Base-by-base conservation (phyloP, 768 basidiomycete species). In the Amanita molliuscula region DNA sequence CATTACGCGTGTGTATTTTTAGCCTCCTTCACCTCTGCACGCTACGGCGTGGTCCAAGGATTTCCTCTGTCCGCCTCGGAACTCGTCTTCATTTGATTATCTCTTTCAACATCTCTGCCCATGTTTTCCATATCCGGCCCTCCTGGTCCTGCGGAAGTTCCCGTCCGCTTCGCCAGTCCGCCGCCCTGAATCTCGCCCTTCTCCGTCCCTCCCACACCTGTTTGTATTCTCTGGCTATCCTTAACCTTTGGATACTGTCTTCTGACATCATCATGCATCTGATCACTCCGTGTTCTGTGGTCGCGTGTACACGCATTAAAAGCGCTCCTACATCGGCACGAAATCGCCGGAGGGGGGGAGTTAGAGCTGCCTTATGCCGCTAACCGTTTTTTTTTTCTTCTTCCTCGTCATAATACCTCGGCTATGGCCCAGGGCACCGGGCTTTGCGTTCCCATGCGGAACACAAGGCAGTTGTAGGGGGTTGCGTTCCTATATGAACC, bases 1-100 rank as follows among this genome's bases (percentile, higher is more conserved):
- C 34, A 47, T 47, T 47, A 36, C 33, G 33, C 46, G 23, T 26
- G 34, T 20, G 34, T 47, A 47, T 47, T 37, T 47, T 35, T 35
- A 34, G 20, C 31, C 34, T 18, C 10, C 44, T 46, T 46, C 44
- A 34, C 29, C 9, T 26, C 16, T 33, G 31, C 44, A 20, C 18
- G 4, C 38, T 1, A 44, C 6, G 42, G 25, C 42, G 42, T 44
- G 42, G 28, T 44, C 42, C 42, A 44, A 44, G 9, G 20, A 23
- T 33, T 29, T 33, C 31, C 13, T 18, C 31, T 34, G 2, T 35
- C 16, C 20, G 33, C 44, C 44, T 29, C 28, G 44, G 44, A 45
- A 29, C 28, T 15, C 23, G 7, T 13, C 9, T 25, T 42, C 41
- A 25, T 25, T 23, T 2, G 13, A 42, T 13, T 25, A 6, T 11